These are phyloP conservation scores for Exobasidium rhododendri DNA, from an alignment of 1,284 basidiomycete genomes.

Conservation along the genomic window DNA sequence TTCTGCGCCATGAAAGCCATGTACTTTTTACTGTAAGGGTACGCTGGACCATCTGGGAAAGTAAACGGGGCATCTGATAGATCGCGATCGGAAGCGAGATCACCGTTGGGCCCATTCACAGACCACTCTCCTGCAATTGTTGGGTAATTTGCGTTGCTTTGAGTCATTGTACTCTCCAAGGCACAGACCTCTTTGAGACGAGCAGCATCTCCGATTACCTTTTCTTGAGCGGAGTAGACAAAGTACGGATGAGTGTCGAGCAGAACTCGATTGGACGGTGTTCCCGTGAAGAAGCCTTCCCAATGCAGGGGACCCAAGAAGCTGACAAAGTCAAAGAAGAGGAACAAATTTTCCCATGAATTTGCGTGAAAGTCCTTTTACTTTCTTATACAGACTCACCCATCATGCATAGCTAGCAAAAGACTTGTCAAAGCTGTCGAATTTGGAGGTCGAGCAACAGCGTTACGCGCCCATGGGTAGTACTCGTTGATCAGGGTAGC, in stretches of 20 bases:
- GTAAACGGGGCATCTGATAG: constrained; percentile 36
- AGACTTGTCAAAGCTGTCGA: neutral
- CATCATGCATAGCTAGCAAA: constrained; percentile 20
- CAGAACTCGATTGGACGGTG: constrained; percentile 26
- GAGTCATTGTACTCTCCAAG: constrained; percentile 20
- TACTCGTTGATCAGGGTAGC: constrained; percentile 26
- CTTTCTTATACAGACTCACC: too few species aligned
- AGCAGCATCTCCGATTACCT: constrained; percentile 27
- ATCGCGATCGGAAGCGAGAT: constrained; percentile 29
- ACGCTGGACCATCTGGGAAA: constrained; percentile 35
- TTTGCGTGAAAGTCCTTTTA: too few species aligned
- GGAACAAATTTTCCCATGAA: too few species aligned
- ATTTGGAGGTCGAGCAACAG: constrained; percentile 10
- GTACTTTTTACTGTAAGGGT: constrained; percentile 35
- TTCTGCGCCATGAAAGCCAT: constrained; percentile 20
- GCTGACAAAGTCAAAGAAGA: too few species aligned
- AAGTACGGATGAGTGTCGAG: constrained; percentile 47
- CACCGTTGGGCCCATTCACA: constrained; percentile 39
- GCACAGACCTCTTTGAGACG: constrained; percentile 35
- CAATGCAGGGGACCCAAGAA: constrained; percentile 19
- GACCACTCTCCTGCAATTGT: constrained; percentile 38
- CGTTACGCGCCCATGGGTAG: constrained; percentile 20
- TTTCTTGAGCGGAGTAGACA: constrained; percentile 37
- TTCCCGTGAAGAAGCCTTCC: constrained; percentile 14
- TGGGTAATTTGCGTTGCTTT: constrained; percentile 36